Percentiles rank a stretch among this genome's conserved stretches.
Conservation (phyloP, 805 yeast genomes). For the Saturnispora dispora region DNA sequence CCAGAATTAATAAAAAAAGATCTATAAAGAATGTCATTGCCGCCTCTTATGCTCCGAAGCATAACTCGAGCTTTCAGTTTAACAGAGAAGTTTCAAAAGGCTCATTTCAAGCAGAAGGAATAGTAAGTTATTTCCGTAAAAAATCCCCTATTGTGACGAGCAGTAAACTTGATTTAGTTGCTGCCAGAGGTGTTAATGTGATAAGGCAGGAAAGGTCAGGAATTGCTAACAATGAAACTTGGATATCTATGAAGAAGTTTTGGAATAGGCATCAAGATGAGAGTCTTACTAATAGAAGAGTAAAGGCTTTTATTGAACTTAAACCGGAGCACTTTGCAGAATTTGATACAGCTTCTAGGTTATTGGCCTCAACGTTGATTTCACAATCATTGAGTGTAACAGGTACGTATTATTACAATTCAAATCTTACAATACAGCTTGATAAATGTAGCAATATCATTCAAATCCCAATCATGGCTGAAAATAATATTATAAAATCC, state of each 20-base stretch:
- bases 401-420: slow-evolving; percentile 2
- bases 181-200: slow-evolving; percentile 9
- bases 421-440: slow-evolving; percentile 4
- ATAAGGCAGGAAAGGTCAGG: neutral
- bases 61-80: slow-evolving; percentile 14
- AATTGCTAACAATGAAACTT: slow-evolving; percentile 4
- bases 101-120: slow-evolving; percentile 23
- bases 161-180: slow-evolving; percentile 4
- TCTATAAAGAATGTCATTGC: neutral
- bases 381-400: neutral
- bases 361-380: slow-evolving; percentile 6
- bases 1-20: neutral
- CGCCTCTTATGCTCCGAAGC: slow-evolving; percentile 9
- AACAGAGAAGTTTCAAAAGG: slow-evolving; percentile 19
- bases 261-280: slow-evolving; percentile 5
- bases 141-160: neutral
- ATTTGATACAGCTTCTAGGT: neutral
- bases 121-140: neutral
- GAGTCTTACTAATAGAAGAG: neutral
- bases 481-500: neutral
- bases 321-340: slow-evolving; percentile 5
- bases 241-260: slow-evolving; percentile 8
- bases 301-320: slow-evolving; percentile 6
- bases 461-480: slow-evolving; percentile 5
- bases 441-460: slow-evolving; percentile 1